These are phyloP conservation scores for Zygotorulaspora mrakii DNA, from an alignment of 1,139 yeast species.

Conservation along the genomic window DNA sequence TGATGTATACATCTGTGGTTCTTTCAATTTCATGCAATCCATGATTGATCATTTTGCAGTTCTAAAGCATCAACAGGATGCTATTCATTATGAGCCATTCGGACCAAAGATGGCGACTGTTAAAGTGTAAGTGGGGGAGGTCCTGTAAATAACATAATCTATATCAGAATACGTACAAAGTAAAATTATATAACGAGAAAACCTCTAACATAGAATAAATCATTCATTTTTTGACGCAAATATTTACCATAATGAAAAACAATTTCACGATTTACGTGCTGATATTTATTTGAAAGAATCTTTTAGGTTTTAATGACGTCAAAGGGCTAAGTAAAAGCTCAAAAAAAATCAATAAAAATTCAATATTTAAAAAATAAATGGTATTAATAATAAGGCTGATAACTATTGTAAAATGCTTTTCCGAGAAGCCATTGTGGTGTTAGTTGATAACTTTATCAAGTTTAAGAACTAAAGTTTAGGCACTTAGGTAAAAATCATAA, in stretches of 20 bases:
- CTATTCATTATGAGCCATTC: conserved; percentile 34
- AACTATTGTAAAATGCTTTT: not conserved
- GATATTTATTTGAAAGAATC: not conserved
- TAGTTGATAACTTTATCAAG: not conserved
- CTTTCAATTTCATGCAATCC: conserved; percentile 30
- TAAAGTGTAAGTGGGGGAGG: conserved; percentile 15
- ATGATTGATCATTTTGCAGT: conserved; percentile 25
- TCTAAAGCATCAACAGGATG: conserved; percentile 24
- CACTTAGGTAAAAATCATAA: not conserved
- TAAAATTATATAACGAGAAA: not conserved
- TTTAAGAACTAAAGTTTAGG: no score
- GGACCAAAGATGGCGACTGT: conserved; percentile 36
- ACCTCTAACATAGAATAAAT: not conserved
- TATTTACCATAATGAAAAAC: not conserved
- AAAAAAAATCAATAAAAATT: not conserved
- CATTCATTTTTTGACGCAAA: not conserved
- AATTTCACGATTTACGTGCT: not conserved
- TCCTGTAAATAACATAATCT: not conserved
- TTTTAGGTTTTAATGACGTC: not conserved
- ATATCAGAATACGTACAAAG: not conserved
- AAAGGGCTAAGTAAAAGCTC: not conserved
- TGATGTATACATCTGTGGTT: conserved; percentile 35
- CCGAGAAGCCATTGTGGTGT: not conserved
- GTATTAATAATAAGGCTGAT: not conserved
- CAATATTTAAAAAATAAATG: not conserved